A percentile compares a stretch with the other conserved stretches of the same genome.
Evolutionary conservation across 75 land plant genomes (phyloP).

Genomic region (Gnetum montanum): DNA sequence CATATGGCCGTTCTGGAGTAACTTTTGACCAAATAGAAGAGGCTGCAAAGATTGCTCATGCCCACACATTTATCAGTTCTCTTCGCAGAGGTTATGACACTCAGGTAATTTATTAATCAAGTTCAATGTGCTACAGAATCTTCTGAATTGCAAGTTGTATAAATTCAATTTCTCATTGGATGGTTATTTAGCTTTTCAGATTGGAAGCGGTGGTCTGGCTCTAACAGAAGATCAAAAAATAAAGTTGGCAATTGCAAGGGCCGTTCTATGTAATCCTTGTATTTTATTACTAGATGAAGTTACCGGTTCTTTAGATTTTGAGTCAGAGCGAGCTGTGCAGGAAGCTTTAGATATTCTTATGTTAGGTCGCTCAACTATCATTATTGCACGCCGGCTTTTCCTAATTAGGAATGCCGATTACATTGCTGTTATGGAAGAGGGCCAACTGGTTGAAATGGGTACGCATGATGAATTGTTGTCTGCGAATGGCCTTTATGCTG

Average conservation of each 20-base stretch:
- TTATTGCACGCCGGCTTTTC: conserved; percentile 90
- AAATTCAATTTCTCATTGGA: not conserved
- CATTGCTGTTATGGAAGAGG: conserved; percentile 99
- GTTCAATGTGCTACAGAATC: no score
- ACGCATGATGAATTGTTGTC: conserved; percentile 88
- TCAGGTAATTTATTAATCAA: conserved; percentile 41
- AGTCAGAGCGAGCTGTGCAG: conserved; percentile 91
- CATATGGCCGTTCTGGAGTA: conserved; percentile 77
- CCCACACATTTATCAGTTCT: conserved; percentile 96
- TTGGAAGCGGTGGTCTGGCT: conserved; percentile 64
- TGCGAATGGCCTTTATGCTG: conserved; percentile 86
- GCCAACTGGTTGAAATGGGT: conserved; percentile 97
- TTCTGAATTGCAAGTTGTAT: no score
- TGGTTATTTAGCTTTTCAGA: conserved; percentile 29
- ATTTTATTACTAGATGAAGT: conserved; percentile 97
- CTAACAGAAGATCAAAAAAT: conserved; percentile 91
- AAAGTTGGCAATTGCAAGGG: conserved; percentile 92
- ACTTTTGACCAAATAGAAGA: conserved; percentile 92
- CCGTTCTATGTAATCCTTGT: conserved; percentile 92
- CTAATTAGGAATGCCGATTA: conserved; percentile 92
- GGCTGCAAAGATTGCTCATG: conserved; percentile 99
- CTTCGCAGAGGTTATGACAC: conserved; percentile 88
- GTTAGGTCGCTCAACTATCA: conserved; percentile 88
- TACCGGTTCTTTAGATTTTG: conserved; percentile 93
- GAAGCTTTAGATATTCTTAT: conserved; percentile 90